A percentile compares a stretch with the other conserved stretches of the same genome.
These are phyloP conservation scores for Cyclanthera cordifolia DNA, from an alignment of 306 rosid species.

Conservation along the genomic window DNA sequence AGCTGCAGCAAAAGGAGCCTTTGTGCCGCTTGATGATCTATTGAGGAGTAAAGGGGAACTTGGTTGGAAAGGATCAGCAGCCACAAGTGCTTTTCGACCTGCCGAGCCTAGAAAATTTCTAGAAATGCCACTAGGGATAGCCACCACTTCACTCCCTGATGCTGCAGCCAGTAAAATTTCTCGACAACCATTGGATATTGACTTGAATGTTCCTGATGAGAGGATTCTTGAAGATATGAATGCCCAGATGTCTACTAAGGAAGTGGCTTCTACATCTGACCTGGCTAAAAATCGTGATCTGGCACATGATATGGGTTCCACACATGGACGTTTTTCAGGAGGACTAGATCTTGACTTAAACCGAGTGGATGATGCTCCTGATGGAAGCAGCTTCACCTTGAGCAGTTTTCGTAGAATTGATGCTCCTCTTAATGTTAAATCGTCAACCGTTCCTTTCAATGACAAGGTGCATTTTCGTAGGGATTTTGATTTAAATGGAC, in stretches of 20 bases:
- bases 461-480: slow-evolving; percentile 27
- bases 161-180: slow-evolving; percentile 25
- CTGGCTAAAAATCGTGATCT: slow-evolving; percentile 16
- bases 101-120: slow-evolving; percentile 62
- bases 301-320: slow-evolving; percentile 14
- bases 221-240: slow-evolving; percentile 46
- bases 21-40: slow-evolving; percentile 49
- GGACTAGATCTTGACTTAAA: slow-evolving; percentile 69
- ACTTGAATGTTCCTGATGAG: slow-evolving; percentile 60
- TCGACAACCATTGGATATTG: slow-evolving; percentile 45
- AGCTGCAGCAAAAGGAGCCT: slow-evolving; percentile 59
- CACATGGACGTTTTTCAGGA: slow-evolving; percentile 24
- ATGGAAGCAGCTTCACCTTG: slow-evolving; percentile 27
- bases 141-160: slow-evolving; percentile 14
- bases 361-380: slow-evolving; percentile 41
- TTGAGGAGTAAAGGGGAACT: slow-evolving; percentile 52
- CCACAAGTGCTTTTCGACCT: slow-evolving; percentile 82
- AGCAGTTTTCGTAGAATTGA: slow-evolving; percentile 28
- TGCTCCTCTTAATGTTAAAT: slow-evolving; percentile 18
- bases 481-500: slow-evolving; percentile 78
- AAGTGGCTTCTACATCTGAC: slow-evolving; percentile 13
- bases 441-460: slow-evolving; percentile 21
- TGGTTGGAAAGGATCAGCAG: slow-evolving; percentile 81
- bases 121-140: slow-evolving; percentile 25
- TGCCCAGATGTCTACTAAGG: slow-evolving; percentile 21